Percentiles rank a stretch among this genome's conserved stretches.
phyloP scores from a whole-genome alignment of 2,329 filamentous ascomycete genomes.

The Fusarium drepaniforme region DNA sequence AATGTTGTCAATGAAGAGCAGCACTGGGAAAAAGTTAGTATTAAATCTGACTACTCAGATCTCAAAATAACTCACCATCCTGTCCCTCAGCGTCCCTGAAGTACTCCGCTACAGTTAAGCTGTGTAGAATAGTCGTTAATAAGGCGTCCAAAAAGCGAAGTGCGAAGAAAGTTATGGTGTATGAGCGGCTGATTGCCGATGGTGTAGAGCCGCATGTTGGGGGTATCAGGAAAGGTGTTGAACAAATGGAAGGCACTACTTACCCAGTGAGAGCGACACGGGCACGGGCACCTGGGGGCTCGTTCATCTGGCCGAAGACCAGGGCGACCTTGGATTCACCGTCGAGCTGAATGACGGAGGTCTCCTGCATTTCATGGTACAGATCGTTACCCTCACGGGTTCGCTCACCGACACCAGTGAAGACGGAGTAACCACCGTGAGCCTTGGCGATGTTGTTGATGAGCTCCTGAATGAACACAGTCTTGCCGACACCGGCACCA shows the following conservation, averaged over 20 bases:
- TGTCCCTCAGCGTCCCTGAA: slow-evolving; percentile 84
- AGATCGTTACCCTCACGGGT: slow-evolving; percentile 99
- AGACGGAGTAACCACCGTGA: slow-evolving; percentile 99
- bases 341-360: slow-evolving; percentile 98
- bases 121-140: too few species aligned
- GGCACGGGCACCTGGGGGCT: slow-evolving; percentile 98
- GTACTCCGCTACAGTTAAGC: too few species aligned
- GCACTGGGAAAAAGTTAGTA: slow-evolving; percentile 66
- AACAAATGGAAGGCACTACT: slow-evolving; percentile 8
- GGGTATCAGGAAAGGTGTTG: slow-evolving; percentile 9
- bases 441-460: slow-evolving; percentile 99
- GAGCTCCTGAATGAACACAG: slow-evolving; percentile 99
- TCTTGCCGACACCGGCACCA: slow-evolving; percentile 99
- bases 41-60: neutral
- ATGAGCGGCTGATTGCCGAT: neutral
- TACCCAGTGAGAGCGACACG: slow-evolving; percentile 96
- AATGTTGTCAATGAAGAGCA: slow-evolving; percentile 99
- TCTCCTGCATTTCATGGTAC: slow-evolving; percentile 99
- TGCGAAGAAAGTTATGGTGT: slow-evolving; percentile 1
- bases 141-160: neutral
- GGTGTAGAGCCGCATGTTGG: neutral
- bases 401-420: slow-evolving; percentile 99
- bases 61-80: slow-evolving; percentile 73
- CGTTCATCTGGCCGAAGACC: slow-evolving; percentile 99
- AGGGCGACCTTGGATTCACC: slow-evolving; percentile 99